Evolutionary conservation across 345 rosid species (phyloP), one percentile per base, ranked within the genome.

Genomic region (Pugionium cornutum): DNA sequence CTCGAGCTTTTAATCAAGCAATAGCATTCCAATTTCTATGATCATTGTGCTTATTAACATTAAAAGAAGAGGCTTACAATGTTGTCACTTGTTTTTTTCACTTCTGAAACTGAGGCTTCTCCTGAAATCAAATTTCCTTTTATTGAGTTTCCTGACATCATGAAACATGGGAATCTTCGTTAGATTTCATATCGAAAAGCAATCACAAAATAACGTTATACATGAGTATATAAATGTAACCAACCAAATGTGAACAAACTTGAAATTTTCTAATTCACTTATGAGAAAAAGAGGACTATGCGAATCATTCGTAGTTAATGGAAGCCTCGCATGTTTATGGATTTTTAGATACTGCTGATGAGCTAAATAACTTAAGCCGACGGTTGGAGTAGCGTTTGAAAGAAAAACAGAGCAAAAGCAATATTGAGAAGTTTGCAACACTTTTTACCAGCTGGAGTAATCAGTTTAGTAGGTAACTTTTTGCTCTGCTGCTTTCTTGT

Each of bases 401-500:
- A 67, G 33, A 18, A 18, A 18, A 18, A 18, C 41, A 30, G 30
- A 49, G 40, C n/a, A 33, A 61, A 44, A 46, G 25, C 58, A 33
- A 27, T 37, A 39, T 26, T 61, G 50, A 54, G 3, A 26, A 66
- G 40, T 51, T 42, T 28, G 64, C 34, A 66, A 18, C 43, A 62
- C 11, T 62, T 18, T 18, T 75, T 78, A 84, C 92, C 89, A 62
- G 78, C 49, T 57, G 62, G 32, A 49, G 53, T 64, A 35, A 31
- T 47, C n/a, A 36, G 40, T 75, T 70, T 75, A 29, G 75, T 47
- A 41, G 46, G 57, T 42, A 76, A 43, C 62, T 70, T 76, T 44
- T 61, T 42, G 7, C 9, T 73, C 61, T 72, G 78, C 71, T 59
- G 75, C 62, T 73, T 75, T 29, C 63, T 49, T 57, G 58, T 63